A percentile compares a stretch with the other conserved stretches of the same genome.
These are phyloP conservation scores for Rosa chinensis DNA, from an alignment of 306 rosid species.

Conservation along the genomic window DNA sequence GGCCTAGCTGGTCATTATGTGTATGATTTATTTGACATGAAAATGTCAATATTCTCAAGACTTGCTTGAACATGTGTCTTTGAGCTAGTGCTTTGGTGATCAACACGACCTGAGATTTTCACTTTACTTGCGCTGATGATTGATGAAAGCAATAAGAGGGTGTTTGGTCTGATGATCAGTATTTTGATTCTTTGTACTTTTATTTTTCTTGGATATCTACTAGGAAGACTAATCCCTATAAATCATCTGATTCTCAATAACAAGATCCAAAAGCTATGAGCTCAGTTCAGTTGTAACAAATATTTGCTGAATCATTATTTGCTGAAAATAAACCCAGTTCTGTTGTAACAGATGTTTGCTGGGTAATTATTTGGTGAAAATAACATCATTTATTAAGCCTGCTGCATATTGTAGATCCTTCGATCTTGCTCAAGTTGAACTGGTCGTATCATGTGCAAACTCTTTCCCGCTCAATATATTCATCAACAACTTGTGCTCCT, in stretches of 20 bases:
- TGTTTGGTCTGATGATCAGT: neutral
- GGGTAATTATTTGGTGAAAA: neutral
- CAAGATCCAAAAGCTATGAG: neutral
- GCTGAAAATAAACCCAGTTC: neutral
- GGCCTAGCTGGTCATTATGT: slow-evolving; percentile 36
- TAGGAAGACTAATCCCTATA: neutral
- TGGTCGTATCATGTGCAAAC: neutral
- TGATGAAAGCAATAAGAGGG: neutral
- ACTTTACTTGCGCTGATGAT: neutral
- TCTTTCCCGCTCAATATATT: neutral
- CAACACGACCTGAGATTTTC: neutral
- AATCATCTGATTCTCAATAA: neutral
- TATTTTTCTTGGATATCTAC: neutral
- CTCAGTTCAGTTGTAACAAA: neutral
- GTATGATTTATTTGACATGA: slow-evolving; percentile 7
- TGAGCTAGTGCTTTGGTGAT: neutral
- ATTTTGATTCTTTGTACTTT: neutral
- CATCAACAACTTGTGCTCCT: neutral
- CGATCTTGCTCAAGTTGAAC: neutral
- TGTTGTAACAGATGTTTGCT: neutral
- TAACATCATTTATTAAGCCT: neutral
- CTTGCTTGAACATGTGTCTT: neutral
- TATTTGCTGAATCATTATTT: neutral
- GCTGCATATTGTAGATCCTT: neutral
- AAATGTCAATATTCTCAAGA: neutral